phyloP scores from a whole-genome alignment of 1,284 basidiomycete genomes.

The Pyrrhoderma lamaoense region DNA sequence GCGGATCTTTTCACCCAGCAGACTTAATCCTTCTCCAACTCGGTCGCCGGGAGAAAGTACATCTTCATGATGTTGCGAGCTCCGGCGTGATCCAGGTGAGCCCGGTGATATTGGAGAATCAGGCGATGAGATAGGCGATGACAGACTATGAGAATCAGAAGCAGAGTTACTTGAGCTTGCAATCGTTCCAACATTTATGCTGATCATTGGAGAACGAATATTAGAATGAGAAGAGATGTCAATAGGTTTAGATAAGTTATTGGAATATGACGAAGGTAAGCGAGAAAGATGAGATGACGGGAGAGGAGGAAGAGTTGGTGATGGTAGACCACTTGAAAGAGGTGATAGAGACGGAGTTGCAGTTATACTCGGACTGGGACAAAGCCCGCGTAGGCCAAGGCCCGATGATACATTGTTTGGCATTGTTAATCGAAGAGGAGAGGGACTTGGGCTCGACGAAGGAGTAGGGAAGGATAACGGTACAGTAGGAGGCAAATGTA shows the following conservation, averaged over 20 bases:
- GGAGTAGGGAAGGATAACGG: slow-evolving; percentile 9
- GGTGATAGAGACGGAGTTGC: slow-evolving; percentile 10
- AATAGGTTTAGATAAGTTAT: not conserved
- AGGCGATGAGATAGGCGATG: slow-evolving; percentile 1
- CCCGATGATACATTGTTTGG: slow-evolving; percentile 2
- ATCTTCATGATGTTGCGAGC: slow-evolving; percentile 50
- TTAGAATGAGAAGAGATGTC: not conserved
- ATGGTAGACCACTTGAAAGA: slow-evolving; percentile 13
- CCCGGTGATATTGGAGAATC: slow-evolving; percentile 17
- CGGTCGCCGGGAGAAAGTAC: slow-evolving; percentile 63
- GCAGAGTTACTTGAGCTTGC: slow-evolving; percentile 1
- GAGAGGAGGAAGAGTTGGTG: slow-evolving; percentile 12
- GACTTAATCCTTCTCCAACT: slow-evolving; percentile 54
- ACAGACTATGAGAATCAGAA: not conserved
- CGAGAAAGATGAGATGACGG: slow-evolving; percentile 3
- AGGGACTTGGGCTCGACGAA: slow-evolving; percentile 5
- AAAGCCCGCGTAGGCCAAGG: not conserved
- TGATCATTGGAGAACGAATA: slow-evolving; percentile 14
- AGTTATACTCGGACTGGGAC: not conserved
- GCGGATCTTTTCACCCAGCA: slow-evolving; percentile 58
- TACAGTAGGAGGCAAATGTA: slow-evolving; percentile 7
- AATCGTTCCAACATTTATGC: not conserved
- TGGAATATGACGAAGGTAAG: not conserved
- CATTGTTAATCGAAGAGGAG: slow-evolving; percentile 4
- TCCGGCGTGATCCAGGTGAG: slow-evolving; percentile 22